Percentiles rank a stretch among this genome's conserved stretches.
Conservation (phyloP, 2,329 filamentous ascomycete species). For the Hymenoscyphus linearis region DNA sequence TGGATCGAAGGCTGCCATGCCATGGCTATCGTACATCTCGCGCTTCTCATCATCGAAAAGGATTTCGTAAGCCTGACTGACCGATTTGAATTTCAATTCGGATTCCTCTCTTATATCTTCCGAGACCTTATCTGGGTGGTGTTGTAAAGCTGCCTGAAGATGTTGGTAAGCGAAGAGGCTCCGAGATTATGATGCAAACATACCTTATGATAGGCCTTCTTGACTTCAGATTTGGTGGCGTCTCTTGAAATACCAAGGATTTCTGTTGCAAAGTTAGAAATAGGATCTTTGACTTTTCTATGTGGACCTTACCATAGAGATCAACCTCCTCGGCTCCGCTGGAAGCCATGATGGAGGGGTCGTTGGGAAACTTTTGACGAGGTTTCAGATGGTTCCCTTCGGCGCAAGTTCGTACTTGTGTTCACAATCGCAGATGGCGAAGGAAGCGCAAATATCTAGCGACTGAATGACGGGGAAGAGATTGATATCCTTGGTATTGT, state of each 20-base stretch:
- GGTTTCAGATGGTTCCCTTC: not conserved
- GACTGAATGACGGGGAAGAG: not conserved
- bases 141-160: constrained; percentile 70
- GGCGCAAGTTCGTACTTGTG: not conserved
- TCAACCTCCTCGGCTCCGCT: constrained; percentile 41
- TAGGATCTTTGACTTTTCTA: not conserved
- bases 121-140: constrained; percentile 93
- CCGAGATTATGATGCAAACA: constrained; percentile 1
- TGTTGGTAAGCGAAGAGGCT: constrained; percentile 19
- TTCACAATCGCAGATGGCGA: not conserved
- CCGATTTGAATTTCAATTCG: constrained; percentile 86
- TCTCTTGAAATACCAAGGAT: constrained; percentile 69
- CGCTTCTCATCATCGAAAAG: constrained; percentile 94
- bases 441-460: not conserved
- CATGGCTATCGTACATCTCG: constrained; percentile 84
- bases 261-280: constrained; percentile 48
- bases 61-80: constrained; percentile 95
- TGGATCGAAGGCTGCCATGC: constrained; percentile 91
- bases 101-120: constrained; percentile 79
- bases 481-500: not conserved
- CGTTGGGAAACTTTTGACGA: not conserved
- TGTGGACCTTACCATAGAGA: constrained; percentile 51
- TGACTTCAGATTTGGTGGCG: constrained; percentile 76
- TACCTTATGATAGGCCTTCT: constrained; percentile 95
- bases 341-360: constrained; percentile 26